A percentile compares a stretch with the other conserved stretches of the same genome.
Evolutionary conservation across 2,329 filamentous ascomycete species (phyloP).

Genomic region (Fonsecaea erecta): DNA sequence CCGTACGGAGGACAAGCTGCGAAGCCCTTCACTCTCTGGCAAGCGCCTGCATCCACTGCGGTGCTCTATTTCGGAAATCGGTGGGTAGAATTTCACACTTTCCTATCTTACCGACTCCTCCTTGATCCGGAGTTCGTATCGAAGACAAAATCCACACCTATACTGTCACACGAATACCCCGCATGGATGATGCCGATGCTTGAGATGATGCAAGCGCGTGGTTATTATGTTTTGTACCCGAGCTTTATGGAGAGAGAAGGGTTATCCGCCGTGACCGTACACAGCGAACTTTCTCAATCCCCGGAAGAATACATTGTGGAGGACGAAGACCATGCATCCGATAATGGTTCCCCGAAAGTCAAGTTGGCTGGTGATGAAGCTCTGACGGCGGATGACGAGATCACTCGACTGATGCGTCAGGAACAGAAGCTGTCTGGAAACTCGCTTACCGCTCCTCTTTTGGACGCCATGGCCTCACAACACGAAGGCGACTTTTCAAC

Average conservation of each 20-base stretch:
- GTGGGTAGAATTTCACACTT: slow-evolving; percentile 84
- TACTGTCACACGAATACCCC: slow-evolving; percentile 71
- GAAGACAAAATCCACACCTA: slow-evolving; percentile 20
- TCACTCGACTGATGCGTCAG: slow-evolving; percentile 24
- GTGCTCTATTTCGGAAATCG: slow-evolving; percentile 81
- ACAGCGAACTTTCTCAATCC: slow-evolving; percentile 72
- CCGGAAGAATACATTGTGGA: slow-evolving; percentile 66
- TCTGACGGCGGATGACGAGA: slow-evolving; percentile 32
- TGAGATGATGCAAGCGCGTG: slow-evolving; percentile 74
- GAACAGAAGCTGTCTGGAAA: slow-evolving; percentile 17
- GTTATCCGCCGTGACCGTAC: slow-evolving; percentile 69
- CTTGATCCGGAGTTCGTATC: slow-evolving; percentile 32
- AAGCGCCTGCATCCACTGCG: slow-evolving; percentile 81
- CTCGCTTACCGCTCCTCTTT: slow-evolving; percentile 22
- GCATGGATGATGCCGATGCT: slow-evolving; percentile 79
- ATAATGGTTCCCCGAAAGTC: not conserved
- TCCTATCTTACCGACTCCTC: slow-evolving; percentile 68
- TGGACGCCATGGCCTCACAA: slow-evolving; percentile 13
- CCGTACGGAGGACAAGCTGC: slow-evolving; percentile 49
- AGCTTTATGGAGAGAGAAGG: slow-evolving; percentile 55
- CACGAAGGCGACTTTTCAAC: not conserved
- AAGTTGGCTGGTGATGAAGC: slow-evolving; percentile 10
- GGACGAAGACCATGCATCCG: not conserved
- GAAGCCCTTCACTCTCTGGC: slow-evolving; percentile 74
- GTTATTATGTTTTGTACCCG: slow-evolving; percentile 82